Evolutionary conservation across 2,329 filamentous ascomycete genomes (phyloP), one percentile per base, ranked within the genome.

Genomic region (Hirsutella thompsonii): DNA sequence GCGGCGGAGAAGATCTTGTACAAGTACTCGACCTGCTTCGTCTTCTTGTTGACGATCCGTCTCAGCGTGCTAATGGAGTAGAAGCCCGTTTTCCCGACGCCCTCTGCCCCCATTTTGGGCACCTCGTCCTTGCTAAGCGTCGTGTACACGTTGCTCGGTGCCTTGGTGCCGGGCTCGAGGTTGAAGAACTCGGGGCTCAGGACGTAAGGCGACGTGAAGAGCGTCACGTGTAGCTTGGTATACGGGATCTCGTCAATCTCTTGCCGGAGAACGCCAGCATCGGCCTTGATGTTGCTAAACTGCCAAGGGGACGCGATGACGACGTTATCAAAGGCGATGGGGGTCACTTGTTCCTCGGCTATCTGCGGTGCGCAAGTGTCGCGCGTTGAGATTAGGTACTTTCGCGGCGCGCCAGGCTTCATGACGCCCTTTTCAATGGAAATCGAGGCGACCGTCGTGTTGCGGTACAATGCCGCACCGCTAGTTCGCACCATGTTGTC

Each of bases 271-370:
- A 94, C 74, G 20, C 69, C 66, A 29, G 80, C 70, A 0, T 77
- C 77, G 2, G 70, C 62, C 3, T 67, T 63, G 51, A 96, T 81
- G 43, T 74, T 68, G 42, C 85, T 78, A 57, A 81, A 93, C 53
- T 98, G 90, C 54, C 81, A 79, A 0, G 92, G 92, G 0, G 79
- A 76, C 3, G 92, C 87, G 20, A 98, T 71, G 44, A 98, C 70
- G 18, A 98, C 75, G 37, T 81, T 77, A 58, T 94, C 87, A 54
- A 86, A 94, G 10, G 58, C 59, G 8, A 79, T 55, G 0, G 62
- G 64, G 46, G 75, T 67, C 3, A 6, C 11, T 6, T 60, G 59
- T 26, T 64, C 57, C 1, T 60, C 49, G 0, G 52, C 43, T 14
- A 36, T 42, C 2, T 47, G 46, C 28, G 47, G 40, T 3, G 50